These are phyloP conservation scores for Lipomyces spencermartinsiae DNA, from an alignment of 805 yeast genomes.

Conservation along the genomic window DNA sequence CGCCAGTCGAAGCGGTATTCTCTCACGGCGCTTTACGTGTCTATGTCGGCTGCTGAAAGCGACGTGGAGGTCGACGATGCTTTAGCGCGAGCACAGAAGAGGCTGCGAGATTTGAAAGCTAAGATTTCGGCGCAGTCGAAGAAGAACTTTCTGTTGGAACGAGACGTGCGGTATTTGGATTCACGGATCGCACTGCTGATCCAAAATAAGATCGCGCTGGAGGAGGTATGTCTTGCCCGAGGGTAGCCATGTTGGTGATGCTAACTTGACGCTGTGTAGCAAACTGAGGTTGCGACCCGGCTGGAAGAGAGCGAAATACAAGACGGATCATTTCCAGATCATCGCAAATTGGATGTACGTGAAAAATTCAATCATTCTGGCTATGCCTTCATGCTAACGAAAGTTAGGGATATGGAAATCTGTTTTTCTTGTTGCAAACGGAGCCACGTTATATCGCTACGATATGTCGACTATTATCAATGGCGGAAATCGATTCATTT, in stretches of 20 bases:
- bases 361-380: constrained; percentile 31
- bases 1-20: constrained; percentile 43
- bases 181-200: constrained; percentile 49
- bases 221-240: constrained; percentile 39
- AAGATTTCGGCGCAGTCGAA: constrained; percentile 48
- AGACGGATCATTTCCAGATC: constrained; percentile 43
- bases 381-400: not conserved
- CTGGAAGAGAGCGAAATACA: constrained; percentile 40
- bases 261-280: constrained; percentile 31
- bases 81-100: constrained; percentile 46
- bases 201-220: constrained; percentile 48
- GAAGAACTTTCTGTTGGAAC: constrained; percentile 48
- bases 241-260: not conserved
- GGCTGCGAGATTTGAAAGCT: constrained; percentile 45
- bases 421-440: constrained; percentile 48
- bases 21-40: constrained; percentile 47
- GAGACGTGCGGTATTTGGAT: constrained; percentile 49
- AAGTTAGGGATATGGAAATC: constrained; percentile 41
- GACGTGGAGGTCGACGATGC: constrained; percentile 48
- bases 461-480: constrained; percentile 44
- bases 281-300: constrained; percentile 46
- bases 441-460: constrained; percentile 49
- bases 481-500: constrained; percentile 49
- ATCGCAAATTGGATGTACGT: constrained; percentile 42
- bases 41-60: constrained; percentile 47